Conservation (phyloP, 2,329 filamentous ascomycete genomes). For the Cytospora mali region DNA sequence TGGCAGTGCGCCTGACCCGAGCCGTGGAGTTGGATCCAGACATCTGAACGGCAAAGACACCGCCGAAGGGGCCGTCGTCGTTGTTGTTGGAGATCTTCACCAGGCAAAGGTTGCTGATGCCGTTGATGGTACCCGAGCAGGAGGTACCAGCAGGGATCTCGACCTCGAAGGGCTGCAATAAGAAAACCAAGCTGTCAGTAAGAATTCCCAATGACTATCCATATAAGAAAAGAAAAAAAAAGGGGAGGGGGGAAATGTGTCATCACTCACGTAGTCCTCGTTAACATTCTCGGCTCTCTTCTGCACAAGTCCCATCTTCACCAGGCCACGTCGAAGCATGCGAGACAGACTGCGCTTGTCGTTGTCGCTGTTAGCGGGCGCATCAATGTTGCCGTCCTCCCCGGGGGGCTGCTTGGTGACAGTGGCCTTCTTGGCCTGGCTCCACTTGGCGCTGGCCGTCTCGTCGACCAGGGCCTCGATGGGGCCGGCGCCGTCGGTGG, state of each 20-base stretch:
- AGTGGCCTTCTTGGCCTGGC: conserved; percentile 27
- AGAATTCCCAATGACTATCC: not conserved
- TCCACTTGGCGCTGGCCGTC: conserved; percentile 30
- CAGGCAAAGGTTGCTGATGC: conserved; percentile 42
- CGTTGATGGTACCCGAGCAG: conserved; percentile 42
- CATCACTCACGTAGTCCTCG: conserved; percentile 30
- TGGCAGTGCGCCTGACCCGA: not conserved
- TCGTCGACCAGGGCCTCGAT: conserved; percentile 31
- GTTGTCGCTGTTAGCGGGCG: conserved; percentile 2
- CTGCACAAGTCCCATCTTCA: conserved; percentile 28
- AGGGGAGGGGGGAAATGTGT: too few species aligned
- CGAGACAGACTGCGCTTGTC: conserved; percentile 19
- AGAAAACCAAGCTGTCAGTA: not conserved
- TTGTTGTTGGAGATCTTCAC: conserved; percentile 48
- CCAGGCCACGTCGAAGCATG: conserved; percentile 19
- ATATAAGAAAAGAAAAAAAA: conserved; percentile 36
- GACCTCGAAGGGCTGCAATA: not conserved
- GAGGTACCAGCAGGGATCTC: conserved; percentile 34
- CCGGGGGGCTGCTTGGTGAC: conserved; percentile 27
- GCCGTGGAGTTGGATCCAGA: conserved; percentile 24
- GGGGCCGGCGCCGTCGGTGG: conserved; percentile 30
- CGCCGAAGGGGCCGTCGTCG: conserved; percentile 45
- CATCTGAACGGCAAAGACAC: conserved; percentile 46
- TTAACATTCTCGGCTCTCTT: conserved; percentile 31
- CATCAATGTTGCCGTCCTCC: conserved; percentile 4